A percentile compares a stretch with the other conserved stretches of the same genome.
Conservation (phyloP, 805 yeast species). For the Candida berthetii region DNA sequence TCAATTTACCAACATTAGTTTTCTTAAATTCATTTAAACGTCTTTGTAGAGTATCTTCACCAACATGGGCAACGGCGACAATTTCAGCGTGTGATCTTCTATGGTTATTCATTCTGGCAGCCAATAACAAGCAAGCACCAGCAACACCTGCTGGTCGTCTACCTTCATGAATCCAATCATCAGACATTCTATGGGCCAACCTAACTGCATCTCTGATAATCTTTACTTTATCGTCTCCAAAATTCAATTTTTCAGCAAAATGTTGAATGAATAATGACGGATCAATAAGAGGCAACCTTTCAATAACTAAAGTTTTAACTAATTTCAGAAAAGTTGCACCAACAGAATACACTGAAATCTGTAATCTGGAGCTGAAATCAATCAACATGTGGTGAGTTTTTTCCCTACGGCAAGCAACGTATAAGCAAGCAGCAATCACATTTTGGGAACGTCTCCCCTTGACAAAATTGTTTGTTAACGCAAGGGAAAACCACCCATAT, state of each 20-base stretch:
- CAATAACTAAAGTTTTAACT: conserved; percentile 79
- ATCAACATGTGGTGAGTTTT: conserved; percentile 93
- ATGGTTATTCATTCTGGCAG: conserved; percentile 95
- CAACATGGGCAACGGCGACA: conserved; percentile 92
- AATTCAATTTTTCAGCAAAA: conserved; percentile 81
- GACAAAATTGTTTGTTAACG: conserved; percentile 82
- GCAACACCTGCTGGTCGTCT: conserved; percentile 98
- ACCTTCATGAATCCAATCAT: conserved; percentile 96
- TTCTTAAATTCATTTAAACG: conserved; percentile 82
- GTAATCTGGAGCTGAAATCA: conserved; percentile 87
- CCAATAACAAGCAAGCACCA: conserved; percentile 89
- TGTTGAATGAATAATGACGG: conserved; percentile 93
- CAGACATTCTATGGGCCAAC: conserved; percentile 84
- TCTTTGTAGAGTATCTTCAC: conserved; percentile 88
- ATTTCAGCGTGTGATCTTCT: conserved; percentile 89
- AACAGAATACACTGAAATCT: conserved; percentile 85
- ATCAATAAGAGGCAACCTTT: conserved; percentile 80
- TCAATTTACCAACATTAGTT: conserved; percentile 67
- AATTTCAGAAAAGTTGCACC: conserved; percentile 94
- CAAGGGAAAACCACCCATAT: conserved; percentile 81
- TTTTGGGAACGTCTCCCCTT: conserved; percentile 97
- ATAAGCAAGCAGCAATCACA: conserved; percentile 91
- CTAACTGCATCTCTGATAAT: conserved; percentile 85
- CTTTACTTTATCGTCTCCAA: conserved; percentile 65
- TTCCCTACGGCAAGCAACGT: conserved; percentile 89